phyloP scores from a whole-genome alignment of 2,329 filamentous ascomycete genomes.

The Fusarium sp. region DNA sequence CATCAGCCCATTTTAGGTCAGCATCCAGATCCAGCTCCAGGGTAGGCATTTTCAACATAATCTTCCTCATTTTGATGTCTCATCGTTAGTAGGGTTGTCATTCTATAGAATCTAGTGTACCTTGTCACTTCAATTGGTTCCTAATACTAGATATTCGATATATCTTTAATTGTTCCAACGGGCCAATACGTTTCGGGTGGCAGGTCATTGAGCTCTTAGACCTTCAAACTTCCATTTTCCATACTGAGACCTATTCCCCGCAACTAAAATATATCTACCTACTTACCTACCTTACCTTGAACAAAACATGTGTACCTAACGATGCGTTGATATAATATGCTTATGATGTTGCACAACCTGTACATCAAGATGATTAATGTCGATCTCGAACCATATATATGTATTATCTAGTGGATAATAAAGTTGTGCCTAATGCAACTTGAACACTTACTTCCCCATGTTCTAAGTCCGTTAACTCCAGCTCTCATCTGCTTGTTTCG shows the following conservation, averaged over 20 bases:
- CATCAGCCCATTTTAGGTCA: background rate
- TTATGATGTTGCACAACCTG: background rate
- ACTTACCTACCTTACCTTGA: no score
- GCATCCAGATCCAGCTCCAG: background rate
- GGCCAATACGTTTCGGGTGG: no score
- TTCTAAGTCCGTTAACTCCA: conserved; percentile 1
- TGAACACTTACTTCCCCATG: background rate
- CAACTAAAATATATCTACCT: background rate
- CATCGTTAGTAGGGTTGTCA: no score
- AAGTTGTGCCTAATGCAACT: background rate
- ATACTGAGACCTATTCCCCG: background rate
- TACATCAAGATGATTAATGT: background rate
- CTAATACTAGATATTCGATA: background rate
- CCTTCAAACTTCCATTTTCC: no score
- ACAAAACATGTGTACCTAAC: no score
- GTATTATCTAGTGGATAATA: background rate
- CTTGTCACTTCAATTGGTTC: background rate
- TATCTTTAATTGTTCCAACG: background rate
- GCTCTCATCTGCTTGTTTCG: background rate
- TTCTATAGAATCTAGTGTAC: background rate
- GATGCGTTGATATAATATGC: background rate
- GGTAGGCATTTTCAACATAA: background rate
- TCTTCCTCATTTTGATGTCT: background rate
- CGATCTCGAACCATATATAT: background rate
- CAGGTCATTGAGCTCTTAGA: background rate